These are phyloP conservation scores for Aspergillus viridinutans DNA, from an alignment of 2,329 filamentous ascomycete genomes.

Conservation along the genomic window DNA sequence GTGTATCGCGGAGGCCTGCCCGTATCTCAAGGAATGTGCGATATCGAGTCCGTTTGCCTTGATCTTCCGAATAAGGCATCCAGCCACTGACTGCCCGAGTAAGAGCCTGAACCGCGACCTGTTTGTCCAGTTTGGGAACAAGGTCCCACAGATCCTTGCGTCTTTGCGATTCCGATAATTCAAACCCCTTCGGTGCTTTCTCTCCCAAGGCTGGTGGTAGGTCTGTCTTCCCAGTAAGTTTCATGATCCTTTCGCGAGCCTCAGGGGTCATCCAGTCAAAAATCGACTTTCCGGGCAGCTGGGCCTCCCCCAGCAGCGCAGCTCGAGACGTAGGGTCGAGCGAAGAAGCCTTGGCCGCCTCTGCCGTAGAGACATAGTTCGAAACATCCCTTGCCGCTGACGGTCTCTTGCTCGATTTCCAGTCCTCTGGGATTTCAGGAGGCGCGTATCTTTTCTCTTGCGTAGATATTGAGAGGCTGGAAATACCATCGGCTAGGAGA, in stretches of 20 bases:
- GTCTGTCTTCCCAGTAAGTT: slow-evolving; percentile 68
- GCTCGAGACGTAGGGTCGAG: slow-evolving; percentile 75
- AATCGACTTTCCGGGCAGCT: slow-evolving; percentile 84
- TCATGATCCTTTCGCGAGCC: slow-evolving; percentile 70
- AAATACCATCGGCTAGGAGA: slow-evolving; percentile 57
- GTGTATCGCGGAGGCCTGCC: slow-evolving; percentile 56
- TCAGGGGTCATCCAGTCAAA: slow-evolving; percentile 86
- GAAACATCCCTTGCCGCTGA: slow-evolving; percentile 30
- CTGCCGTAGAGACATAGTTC: slow-evolving; percentile 63
- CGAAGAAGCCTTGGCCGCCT: slow-evolving; percentile 71
- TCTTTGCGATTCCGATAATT: slow-evolving; percentile 60
- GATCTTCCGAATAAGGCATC: slow-evolving; percentile 81
- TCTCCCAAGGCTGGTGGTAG: slow-evolving; percentile 76
- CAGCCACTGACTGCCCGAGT: slow-evolving; percentile 62
- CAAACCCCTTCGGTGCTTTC: slow-evolving; percentile 60
- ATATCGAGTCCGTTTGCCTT: slow-evolving; percentile 75
- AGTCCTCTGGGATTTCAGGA: slow-evolving; percentile 51
- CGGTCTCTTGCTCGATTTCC: slow-evolving; percentile 61
- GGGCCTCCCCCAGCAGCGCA: slow-evolving; percentile 72
- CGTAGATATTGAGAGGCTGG: slow-evolving; percentile 44
- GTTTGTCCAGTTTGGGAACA: slow-evolving; percentile 62
- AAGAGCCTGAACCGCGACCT: slow-evolving; percentile 65
- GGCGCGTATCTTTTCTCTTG: slow-evolving; percentile 44
- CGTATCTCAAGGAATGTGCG: slow-evolving; percentile 73
- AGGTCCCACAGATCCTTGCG: slow-evolving; percentile 55